phyloP scores from a whole-genome alignment of 1,284 basidiomycete species.

The Ceratobasidium papillatum region DNA sequence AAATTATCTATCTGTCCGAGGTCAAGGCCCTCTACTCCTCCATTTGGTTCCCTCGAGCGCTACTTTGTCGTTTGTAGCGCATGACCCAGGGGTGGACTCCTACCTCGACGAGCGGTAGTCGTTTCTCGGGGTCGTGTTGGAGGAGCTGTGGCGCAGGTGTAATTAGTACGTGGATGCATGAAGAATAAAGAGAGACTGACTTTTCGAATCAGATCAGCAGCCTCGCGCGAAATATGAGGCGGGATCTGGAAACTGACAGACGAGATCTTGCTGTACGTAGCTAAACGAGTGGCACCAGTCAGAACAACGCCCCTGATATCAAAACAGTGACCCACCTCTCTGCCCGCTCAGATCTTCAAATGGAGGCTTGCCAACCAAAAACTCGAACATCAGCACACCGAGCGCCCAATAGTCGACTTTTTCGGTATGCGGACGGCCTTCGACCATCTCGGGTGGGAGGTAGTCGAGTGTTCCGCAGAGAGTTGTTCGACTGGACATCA shows the following conservation, averaged over 20 bases:
- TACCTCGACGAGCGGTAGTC: slow-evolving; percentile 84
- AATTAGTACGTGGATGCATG: slow-evolving; percentile 38
- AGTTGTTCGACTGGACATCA: slow-evolving; percentile 66
- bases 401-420: slow-evolving; percentile 97
- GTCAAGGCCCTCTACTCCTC: no score
- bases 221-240: slow-evolving; percentile 67
- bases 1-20: no score
- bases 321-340: neutral
- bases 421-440: slow-evolving; percentile 85
- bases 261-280: slow-evolving; percentile 87
- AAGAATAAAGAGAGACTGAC: slow-evolving; percentile 53
- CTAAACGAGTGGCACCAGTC: slow-evolving; percentile 54
- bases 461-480: slow-evolving; percentile 97
- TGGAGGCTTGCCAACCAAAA: slow-evolving; percentile 89
- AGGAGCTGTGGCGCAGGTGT: slow-evolving; percentile 70
- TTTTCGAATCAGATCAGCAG: slow-evolving; percentile 69
- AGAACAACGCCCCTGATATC: neutral
- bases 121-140: slow-evolving; percentile 83
- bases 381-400: slow-evolving; percentile 96
- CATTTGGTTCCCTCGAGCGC: slow-evolving; percentile 3
- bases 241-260: slow-evolving; percentile 86
- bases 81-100: slow-evolving; percentile 92
- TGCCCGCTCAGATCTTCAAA: slow-evolving; percentile 87
- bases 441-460: slow-evolving; percentile 98
- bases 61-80: slow-evolving; percentile 60